Evolutionary conservation across 371 early-diverging fungal species (phyloP).

Genomic region (Dipsacomyces acuminosporus): DNA sequence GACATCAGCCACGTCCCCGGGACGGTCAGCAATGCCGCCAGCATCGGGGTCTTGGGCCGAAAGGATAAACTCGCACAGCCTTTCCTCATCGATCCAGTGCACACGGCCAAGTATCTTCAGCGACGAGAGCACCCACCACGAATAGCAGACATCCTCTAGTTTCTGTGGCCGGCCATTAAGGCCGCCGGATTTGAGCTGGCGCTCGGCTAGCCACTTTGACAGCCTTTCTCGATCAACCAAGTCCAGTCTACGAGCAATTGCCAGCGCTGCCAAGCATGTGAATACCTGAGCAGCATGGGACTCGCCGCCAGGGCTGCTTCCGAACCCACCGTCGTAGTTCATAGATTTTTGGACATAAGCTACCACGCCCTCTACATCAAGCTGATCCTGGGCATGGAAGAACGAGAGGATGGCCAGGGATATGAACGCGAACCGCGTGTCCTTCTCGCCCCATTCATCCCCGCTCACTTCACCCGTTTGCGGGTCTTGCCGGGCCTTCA

Average conservation of each 20-base stretch:
- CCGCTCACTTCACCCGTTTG: constrained; percentile 81
- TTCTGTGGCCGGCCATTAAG: constrained; percentile 97
- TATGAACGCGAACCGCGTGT: constrained; percentile 91
- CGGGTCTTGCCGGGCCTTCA: constrained; percentile 54
- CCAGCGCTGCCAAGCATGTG: constrained; percentile 87
- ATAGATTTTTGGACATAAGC: constrained; percentile 75
- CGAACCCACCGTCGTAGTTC: constrained; percentile 98
- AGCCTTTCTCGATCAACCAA: constrained; percentile 61
- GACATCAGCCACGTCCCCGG: constrained; percentile 90
- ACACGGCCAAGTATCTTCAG: constrained; percentile 76
- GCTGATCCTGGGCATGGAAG: constrained; percentile 61
- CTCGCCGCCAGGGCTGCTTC: constrained; percentile 89
- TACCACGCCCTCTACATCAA: constrained; percentile 68
- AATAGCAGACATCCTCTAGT: constrained; percentile 97
- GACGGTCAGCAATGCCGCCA: constrained; percentile 97
- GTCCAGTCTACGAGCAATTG: constrained; percentile 76
- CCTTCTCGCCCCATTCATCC: constrained; percentile 93
- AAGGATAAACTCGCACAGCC: constrained; percentile 76
- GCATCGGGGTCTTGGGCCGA: constrained; percentile 78
- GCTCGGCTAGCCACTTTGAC: constrained; percentile 89
- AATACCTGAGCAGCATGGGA: constrained; percentile 96
- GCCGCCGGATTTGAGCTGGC: constrained; percentile 93
- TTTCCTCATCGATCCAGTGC: constrained; percentile 83
- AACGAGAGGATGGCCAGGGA: constrained; percentile 74
- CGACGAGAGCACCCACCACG: constrained; percentile 98